A percentile compares a stretch with the other conserved stretches of the same genome.
Conservation (phyloP, 495 filamentous ascomycete genomes). For the Penicillium subrubescens region DNA sequence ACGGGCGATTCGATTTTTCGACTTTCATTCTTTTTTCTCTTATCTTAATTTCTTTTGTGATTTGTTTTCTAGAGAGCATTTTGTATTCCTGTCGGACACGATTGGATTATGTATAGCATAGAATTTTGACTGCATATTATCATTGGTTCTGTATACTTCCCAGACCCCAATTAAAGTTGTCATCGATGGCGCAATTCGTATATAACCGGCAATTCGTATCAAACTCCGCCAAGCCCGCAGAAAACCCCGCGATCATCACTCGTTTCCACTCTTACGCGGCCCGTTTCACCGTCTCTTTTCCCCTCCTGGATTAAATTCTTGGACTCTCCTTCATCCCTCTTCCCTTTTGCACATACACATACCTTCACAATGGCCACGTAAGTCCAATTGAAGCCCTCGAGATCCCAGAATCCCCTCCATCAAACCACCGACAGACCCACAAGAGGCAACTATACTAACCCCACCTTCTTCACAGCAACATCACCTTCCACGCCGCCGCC, state of each 20-base stretch:
- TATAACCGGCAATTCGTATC: background rate
- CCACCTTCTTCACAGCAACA: slow-evolving; percentile 66
- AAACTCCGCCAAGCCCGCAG: slow-evolving; percentile 3
- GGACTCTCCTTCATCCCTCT: slow-evolving; percentile 13
- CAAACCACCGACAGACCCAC: background rate
- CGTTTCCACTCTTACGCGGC: slow-evolving; percentile 25
- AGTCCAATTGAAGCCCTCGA: slow-evolving; percentile 21
- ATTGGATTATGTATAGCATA: slow-evolving; percentile 4
- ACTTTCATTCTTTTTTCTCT: background rate
- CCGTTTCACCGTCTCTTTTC: slow-evolving; percentile 18
- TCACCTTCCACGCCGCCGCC: slow-evolving; percentile 93
- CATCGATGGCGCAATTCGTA: slow-evolving; percentile 5
- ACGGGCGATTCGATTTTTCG: background rate
- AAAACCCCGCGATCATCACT: slow-evolving; percentile 25
- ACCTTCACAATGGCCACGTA: slow-evolving; percentile 50
- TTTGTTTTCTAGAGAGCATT: background rate
- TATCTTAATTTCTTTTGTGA: background rate
- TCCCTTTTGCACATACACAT: slow-evolving; percentile 20
- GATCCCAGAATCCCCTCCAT: background rate
- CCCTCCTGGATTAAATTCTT: slow-evolving; percentile 8
- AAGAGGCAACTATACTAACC: slow-evolving; percentile 15
- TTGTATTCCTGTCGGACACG: background rate
- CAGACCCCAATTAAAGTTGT: background rate
- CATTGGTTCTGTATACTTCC: background rate
- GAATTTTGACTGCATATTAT: background rate